These are phyloP conservation scores for Ophiocordyceps camponoti-saundersi DNA, from an alignment of 2,329 filamentous ascomycete genomes.

Conservation along the genomic window DNA sequence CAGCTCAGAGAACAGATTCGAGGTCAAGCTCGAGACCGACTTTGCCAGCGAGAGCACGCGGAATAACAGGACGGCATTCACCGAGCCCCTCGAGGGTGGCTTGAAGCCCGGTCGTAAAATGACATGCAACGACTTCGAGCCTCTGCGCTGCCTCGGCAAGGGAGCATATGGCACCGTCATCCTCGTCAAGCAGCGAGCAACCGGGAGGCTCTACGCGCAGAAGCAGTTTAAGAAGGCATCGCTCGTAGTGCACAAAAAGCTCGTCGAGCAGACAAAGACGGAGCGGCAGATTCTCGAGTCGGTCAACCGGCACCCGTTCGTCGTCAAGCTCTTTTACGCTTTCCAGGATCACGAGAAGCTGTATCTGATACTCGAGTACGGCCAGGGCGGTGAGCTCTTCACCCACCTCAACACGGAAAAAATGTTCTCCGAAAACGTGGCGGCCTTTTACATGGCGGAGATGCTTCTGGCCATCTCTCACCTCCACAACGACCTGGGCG, in stretches of 20 bases:
- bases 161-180: slow-evolving; percentile 91
- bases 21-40: slow-evolving; percentile 70
- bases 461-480: slow-evolving; percentile 91
- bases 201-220: slow-evolving; percentile 84
- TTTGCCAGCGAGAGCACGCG: slow-evolving; percentile 55
- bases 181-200: slow-evolving; percentile 75
- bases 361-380: slow-evolving; percentile 94
- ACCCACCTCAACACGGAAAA: slow-evolving; percentile 85
- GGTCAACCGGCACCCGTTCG: slow-evolving; percentile 90
- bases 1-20: slow-evolving; percentile 67
- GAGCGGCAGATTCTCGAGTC: slow-evolving; percentile 90
- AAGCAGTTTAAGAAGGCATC: slow-evolving; percentile 98
- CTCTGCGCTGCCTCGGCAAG: slow-evolving; percentile 83
- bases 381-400: slow-evolving; percentile 91
- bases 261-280: slow-evolving; percentile 94
- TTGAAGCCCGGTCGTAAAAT: slow-evolving; percentile 58
- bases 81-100: slow-evolving; percentile 34
- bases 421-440: slow-evolving; percentile 82
- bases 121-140: slow-evolving; percentile 78
- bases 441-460: slow-evolving; percentile 97
- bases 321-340: slow-evolving; percentile 94
- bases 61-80: slow-evolving; percentile 23
- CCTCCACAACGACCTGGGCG: slow-evolving; percentile 78
- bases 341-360: slow-evolving; percentile 98
- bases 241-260: slow-evolving; percentile 83